These are phyloP conservation scores for Penicillium sp. DNA, from an alignment of 2,329 filamentous ascomycete species.

Conservation along the genomic window DNA sequence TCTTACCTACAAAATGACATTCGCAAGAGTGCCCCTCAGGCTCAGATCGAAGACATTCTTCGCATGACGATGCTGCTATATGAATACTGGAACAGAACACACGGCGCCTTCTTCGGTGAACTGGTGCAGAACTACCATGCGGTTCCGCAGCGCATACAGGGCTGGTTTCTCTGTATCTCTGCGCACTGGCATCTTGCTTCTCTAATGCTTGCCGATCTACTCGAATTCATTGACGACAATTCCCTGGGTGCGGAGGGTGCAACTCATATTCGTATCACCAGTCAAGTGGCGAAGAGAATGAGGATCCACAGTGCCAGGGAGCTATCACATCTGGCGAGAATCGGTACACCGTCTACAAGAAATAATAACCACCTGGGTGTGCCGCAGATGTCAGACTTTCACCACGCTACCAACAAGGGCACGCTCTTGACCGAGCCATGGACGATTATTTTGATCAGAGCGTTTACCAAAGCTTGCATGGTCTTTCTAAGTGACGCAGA, in stretches of 20 bases:
- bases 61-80: not conserved
- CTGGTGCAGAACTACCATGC: not conserved
- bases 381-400: not conserved
- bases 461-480: not conserved
- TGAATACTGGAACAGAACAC: not conserved
- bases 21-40: not conserved
- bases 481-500: not conserved
- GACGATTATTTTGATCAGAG: not conserved
- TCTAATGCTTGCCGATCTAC: not conserved
- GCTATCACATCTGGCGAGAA: not conserved
- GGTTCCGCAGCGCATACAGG: not conserved
- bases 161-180: slow-evolving; percentile 2
- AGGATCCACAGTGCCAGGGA: not conserved
- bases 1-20: not conserved
- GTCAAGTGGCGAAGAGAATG: not conserved
- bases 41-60: not conserved
- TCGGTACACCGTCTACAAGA: not conserved
- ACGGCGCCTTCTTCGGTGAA: not conserved
- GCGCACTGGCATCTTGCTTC: not conserved
- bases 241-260: not conserved
- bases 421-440: not conserved
- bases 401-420: not conserved
- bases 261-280: not conserved
- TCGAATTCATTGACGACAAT: not conserved
- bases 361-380: not conserved